A percentile compares a stretch with the other conserved stretches of the same genome.
phyloP scores from a whole-genome alignment of 2,329 filamentous ascomycete genomes.

The Dendrostoma leiphaemia region DNA sequence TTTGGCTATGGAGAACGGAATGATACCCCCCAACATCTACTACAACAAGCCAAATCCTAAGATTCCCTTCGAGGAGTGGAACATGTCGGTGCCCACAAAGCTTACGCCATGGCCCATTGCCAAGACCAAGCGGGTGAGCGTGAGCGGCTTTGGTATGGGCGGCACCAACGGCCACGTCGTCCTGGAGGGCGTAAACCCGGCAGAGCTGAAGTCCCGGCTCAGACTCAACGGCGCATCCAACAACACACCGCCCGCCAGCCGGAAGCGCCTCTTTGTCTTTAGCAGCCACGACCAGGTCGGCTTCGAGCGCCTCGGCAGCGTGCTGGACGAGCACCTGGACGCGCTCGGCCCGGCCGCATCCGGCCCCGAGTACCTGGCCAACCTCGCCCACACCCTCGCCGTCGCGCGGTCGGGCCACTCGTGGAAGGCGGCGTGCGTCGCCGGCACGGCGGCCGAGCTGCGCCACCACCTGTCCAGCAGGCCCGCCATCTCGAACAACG shows the following conservation, averaged over 20 bases:
- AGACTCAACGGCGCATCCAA: too few relatives aligned
- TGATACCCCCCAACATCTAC: slow-evolving; percentile 39
- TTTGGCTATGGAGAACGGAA: slow-evolving; percentile 36
- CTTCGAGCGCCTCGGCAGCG: too few relatives aligned
- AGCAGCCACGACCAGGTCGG: too few relatives aligned
- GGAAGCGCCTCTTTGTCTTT: not conserved
- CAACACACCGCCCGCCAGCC: not conserved
- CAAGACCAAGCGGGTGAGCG: slow-evolving; percentile 23
- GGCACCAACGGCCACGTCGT: slow-evolving; percentile 33
- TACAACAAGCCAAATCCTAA: slow-evolving; percentile 30
- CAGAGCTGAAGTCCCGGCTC: too few relatives aligned
- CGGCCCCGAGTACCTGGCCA: not conserved
- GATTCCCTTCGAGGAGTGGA: slow-evolving; percentile 26
- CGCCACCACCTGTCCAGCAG: too few relatives aligned
- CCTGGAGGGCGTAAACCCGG: too few relatives aligned
- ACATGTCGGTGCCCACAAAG: slow-evolving; percentile 29
- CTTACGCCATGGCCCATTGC: slow-evolving; percentile 30
- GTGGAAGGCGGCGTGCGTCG: not conserved
- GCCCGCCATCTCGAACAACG: not conserved
- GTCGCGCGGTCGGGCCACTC: not conserved
- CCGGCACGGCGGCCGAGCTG: too few relatives aligned
- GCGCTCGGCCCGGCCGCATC: too few relatives aligned
- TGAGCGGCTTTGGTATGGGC: slow-evolving; percentile 36
- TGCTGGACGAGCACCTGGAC: too few relatives aligned
- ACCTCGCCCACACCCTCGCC: slow-evolving; percentile 5